Evolutionary conservation across 1,139 yeast species (phyloP).

Genomic region (Hemisphaericaspora lyxosophila): DNA sequence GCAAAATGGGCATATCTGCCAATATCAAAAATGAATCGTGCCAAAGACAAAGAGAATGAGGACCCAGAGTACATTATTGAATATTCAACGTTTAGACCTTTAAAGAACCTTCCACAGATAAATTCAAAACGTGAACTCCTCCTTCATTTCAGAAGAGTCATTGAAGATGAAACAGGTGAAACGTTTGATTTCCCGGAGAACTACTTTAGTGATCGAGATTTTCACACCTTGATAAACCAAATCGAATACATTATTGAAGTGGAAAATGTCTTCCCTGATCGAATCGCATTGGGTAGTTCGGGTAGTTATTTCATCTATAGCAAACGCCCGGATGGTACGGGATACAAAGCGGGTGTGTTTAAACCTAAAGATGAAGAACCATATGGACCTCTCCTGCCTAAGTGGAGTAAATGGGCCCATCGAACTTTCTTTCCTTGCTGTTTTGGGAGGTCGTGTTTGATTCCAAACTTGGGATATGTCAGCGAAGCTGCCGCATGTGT

Average conservation of each 20-base stretch:
- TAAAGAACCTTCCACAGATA: conserved; percentile 18
- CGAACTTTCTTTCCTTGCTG: conserved; percentile 75
- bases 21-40: conserved; percentile 11
- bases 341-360: conserved; percentile 54
- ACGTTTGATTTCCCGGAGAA: conserved; percentile 22
- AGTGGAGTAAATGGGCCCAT: conserved; percentile 81
- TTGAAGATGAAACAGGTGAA: conserved; percentile 11
- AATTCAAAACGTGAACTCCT: conserved; percentile 18
- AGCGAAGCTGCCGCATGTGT: conserved; percentile 73
- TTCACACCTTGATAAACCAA: conserved; percentile 20
- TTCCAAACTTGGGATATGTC: conserved; percentile 71
- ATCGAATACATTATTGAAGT: conserved; percentile 27
- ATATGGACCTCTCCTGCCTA: conserved; percentile 75
- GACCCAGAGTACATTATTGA: conserved; percentile 23
- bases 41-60: conserved; percentile 3
- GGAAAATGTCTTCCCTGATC: conserved; percentile 36
- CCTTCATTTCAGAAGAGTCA: conserved; percentile 15
- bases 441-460: conserved; percentile 71
- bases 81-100: conserved; percentile 26
- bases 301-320: conserved; percentile 64
- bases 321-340: conserved; percentile 11
- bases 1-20: conserved; percentile 29
- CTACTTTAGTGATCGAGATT: conserved; percentile 21
- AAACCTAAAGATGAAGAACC: conserved; percentile 85
- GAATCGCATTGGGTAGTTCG: conserved; percentile 67